Evolutionary conservation across 208 protist genomes (phyloP), one percentile per base, ranked within the genome.

Genomic region (Crithidia mellificae): DNA sequence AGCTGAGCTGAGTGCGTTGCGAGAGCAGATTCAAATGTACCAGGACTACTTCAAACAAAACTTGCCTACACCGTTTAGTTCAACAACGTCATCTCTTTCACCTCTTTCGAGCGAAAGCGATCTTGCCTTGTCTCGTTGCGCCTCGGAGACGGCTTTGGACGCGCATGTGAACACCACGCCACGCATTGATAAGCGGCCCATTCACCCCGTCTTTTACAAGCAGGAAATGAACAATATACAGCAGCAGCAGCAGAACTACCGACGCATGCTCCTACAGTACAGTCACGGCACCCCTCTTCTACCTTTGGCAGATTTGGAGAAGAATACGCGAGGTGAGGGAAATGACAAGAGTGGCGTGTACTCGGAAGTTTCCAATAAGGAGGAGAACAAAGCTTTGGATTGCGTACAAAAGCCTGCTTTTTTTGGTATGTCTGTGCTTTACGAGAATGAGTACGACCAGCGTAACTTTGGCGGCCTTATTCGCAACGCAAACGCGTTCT

Each of bases 401-500:
- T n/a, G n/a, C n/a, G n/a, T n/a, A n/a, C n/a, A n/a, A n/a, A n/a
- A n/a, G n/a, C n/a, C n/a, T n/a, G 17, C 64, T 7, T 61, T 39
- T 27, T 96, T 96, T 64, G 87, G 89, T 11, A 32, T 96, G 17
- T 92, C 85, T 9, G 79, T 96, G 9, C 71, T 96, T 3, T 94
- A 91, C 53, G 85, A 96, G 56, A 96, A 96, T 61, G 84, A 85
- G 24, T 83, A 68, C 29, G 92, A 96, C 63, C 87, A 94, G 63
- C 85, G 89, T 36, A 96, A 92, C 68, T 85, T 96, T 50, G 88
- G 87, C 32, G 92, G 92, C 15, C 75, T 96, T 29, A 67, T 96
- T 24, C 86, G 92, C 38, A 94, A 83, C 74, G 85, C 89, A 20
- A 96, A 96, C 69, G 89, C 87, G 2, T 96, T 96, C 75, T 68